A percentile compares a stretch with the other conserved stretches of the same genome.
These are phyloP conservation scores for Phytopythium delawarense DNA, from an alignment of 352 stramenopile species.

Conservation along the genomic window DNA sequence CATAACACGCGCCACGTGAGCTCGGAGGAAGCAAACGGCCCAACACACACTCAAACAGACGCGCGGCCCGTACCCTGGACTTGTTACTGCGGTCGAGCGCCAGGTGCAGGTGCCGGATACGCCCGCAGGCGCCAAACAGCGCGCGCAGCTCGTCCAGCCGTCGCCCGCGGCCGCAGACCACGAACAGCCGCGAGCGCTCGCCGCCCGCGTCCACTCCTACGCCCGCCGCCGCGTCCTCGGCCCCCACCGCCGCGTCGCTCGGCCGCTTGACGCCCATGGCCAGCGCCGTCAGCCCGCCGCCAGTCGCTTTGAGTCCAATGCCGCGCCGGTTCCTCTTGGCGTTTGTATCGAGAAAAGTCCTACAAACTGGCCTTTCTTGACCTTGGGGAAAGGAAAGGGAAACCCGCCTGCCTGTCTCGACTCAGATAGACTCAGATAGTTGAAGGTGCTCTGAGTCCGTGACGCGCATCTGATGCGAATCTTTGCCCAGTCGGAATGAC, in stretches of 20 bases:
- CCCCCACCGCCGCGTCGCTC: constrained; percentile 1
- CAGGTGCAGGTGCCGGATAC: constrained; percentile 63
- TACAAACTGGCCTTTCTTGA: not conserved
- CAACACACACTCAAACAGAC: not conserved
- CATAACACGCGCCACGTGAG: not conserved
- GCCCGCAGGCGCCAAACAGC: constrained; percentile 54
- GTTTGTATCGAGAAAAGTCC: no score
- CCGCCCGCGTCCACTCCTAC: not conserved
- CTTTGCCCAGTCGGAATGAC: not conserved
- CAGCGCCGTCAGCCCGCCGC: not conserved
- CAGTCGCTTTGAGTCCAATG: not conserved
- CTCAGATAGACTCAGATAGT: not conserved
- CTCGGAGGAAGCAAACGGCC: not conserved
- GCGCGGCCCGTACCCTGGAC: constrained; percentile 38
- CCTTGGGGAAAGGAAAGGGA: not conserved
- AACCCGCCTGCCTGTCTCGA: not conserved
- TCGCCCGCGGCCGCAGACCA: constrained; percentile 66
- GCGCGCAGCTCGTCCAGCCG: constrained; percentile 56
- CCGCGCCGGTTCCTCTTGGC: not conserved
- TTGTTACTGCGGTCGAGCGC: constrained; percentile 76
- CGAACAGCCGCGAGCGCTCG: constrained; percentile 50
- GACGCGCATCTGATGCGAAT: not conserved
- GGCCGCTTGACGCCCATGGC: constrained; percentile 6
- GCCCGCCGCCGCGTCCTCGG: not conserved
- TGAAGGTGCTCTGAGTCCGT: not conserved